These are phyloP conservation scores for Artemisia annua DNA, from an alignment of 129 eudicot species.

Conservation along the genomic window DNA sequence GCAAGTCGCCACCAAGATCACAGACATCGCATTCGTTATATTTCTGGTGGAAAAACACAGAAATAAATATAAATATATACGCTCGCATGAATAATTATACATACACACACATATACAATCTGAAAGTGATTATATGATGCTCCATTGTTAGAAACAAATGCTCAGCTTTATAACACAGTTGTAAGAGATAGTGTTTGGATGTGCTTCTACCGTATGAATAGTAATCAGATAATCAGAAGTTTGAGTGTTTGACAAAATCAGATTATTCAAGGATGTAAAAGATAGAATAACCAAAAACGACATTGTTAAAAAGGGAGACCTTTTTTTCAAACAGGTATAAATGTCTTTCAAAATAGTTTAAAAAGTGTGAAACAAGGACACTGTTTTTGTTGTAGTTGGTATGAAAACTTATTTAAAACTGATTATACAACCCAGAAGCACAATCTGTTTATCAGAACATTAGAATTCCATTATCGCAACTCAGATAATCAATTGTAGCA, in stretches of 20 bases:
- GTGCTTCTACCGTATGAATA: background rate
- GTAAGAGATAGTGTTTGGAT: background rate
- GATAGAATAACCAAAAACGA: no score
- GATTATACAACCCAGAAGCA: no score
- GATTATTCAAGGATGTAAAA: background rate
- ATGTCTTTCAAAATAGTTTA: background rate
- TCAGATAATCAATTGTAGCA: background rate
- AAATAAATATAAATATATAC: constrained; percentile 5
- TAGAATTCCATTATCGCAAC: background rate
- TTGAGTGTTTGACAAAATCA: background rate
- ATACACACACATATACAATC: background rate
- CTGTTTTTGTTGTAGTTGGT: background rate
- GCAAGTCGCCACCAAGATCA: constrained; percentile 88
- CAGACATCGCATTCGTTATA: constrained; percentile 76
- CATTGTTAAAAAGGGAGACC: background rate
- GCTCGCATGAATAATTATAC: background rate
- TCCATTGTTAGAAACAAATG: background rate
- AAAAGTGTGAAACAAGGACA: background rate
- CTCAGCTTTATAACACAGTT: background rate
- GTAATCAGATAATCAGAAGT: background rate
- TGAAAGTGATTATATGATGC: background rate
- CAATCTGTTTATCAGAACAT: background rate
- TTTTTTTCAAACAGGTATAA: background rate
- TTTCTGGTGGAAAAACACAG: constrained; percentile 46
- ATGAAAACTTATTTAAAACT: no score